Percentiles rank a stretch among this genome's conserved stretches.
These are phyloP conservation scores for Apophysomyces variabilis DNA, from an alignment of 371 early-diverging fungal species.

Conservation along the genomic window DNA sequence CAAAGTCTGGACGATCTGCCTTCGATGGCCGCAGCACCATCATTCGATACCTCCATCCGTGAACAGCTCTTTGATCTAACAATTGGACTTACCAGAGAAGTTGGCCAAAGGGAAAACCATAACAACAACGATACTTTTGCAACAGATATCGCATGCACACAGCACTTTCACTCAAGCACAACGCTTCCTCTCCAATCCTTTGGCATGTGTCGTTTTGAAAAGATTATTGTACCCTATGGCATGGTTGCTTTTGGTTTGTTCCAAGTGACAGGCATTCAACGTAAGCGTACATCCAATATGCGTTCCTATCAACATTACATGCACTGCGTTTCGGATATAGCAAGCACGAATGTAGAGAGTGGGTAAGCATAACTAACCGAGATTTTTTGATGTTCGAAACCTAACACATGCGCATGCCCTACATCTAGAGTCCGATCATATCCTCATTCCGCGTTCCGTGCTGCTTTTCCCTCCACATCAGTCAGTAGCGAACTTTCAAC, in stretches of 20 bases:
- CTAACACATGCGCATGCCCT: neutral
- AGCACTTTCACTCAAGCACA: constrained; percentile 32
- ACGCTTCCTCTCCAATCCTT: constrained; percentile 18
- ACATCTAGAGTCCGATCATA: neutral
- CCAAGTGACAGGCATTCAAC: constrained; percentile 22
- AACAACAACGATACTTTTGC: neutral
- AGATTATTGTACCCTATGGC: constrained; percentile 43
- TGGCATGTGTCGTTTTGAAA: constrained; percentile 31
- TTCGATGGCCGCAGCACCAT: neutral
- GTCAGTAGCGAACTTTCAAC: neutral
- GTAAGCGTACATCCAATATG: constrained; percentile 3
- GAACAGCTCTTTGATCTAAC: constrained; percentile 8
- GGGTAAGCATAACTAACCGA: neutral
- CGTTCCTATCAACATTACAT: constrained; percentile 16
- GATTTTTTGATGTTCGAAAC: neutral
- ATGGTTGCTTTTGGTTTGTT: constrained; percentile 34
- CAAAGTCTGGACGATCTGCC: neutral
- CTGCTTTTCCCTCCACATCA: constrained; percentile 3
- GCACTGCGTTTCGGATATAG: constrained; percentile 12
- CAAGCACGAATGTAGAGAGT: constrained; percentile 5
- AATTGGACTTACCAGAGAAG: neutral
- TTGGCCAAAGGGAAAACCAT: constrained; percentile 8
- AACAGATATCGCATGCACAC: constrained; percentile 28
- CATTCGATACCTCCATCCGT: neutral
- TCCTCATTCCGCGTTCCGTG: neutral